Conservation (phyloP, 495 filamentous ascomycete species). For the Aspergillus nanangensis region DNA sequence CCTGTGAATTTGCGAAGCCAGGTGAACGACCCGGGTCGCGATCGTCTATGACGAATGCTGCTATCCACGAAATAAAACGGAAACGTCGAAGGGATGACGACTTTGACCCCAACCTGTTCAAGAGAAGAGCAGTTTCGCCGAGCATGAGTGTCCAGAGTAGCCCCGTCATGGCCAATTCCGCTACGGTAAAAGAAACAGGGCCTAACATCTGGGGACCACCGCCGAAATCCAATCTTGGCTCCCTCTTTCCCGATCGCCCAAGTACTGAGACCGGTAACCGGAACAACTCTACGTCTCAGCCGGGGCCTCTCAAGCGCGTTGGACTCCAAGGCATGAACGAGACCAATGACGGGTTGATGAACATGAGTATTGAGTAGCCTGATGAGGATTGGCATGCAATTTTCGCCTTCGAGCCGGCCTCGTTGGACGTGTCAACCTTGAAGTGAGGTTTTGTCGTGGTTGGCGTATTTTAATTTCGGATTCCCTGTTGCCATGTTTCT, state of each 20-base stretch:
- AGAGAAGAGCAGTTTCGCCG: conserved; percentile 88
- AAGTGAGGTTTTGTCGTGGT: too few species aligned
- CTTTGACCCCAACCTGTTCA: conserved; percentile 84
- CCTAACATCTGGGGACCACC: conserved; percentile 63
- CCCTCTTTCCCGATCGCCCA: conserved; percentile 45
- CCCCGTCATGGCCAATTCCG: conserved; percentile 76
- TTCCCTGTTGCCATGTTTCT: too few species aligned
- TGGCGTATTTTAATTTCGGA: too few species aligned
- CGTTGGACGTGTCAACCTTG: not conserved
- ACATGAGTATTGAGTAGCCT: conserved; percentile 83
- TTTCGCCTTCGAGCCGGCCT: conserved; percentile 10
- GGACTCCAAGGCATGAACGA: conserved; percentile 95
- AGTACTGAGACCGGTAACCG: conserved; percentile 39
- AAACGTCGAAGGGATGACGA: conserved; percentile 89
- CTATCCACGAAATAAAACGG: conserved; percentile 65
- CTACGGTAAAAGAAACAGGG: conserved; percentile 62
- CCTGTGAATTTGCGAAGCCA: conserved; percentile 26
- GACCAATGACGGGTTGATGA: conserved; percentile 92
- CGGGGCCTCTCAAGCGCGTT: conserved; percentile 58
- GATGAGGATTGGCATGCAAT: too few species aligned
- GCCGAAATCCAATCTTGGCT: conserved; percentile 54
- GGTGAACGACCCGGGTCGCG: conserved; percentile 35
- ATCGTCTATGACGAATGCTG: conserved; percentile 46
- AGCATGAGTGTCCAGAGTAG: conserved; percentile 88
- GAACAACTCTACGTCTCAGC: conserved; percentile 22